Base-by-base conservation (phyloP, 2,329 filamentous ascomycete species). In the Chalara sp. region DNA sequence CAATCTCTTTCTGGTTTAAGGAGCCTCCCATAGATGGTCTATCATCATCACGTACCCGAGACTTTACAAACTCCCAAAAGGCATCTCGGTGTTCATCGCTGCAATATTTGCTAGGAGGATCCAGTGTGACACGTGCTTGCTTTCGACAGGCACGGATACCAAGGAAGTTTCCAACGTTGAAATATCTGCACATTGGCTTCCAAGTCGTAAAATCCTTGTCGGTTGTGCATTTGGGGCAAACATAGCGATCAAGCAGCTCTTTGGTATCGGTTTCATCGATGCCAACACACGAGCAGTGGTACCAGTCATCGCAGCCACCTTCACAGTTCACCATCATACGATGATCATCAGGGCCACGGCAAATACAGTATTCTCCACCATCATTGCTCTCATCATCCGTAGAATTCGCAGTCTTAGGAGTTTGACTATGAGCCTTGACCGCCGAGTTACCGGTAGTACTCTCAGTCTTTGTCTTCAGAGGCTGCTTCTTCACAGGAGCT, bases 311-410 rank as follows among this genome's bases (percentile, higher is more conserved):
- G 42, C 64, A 66, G 21, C 58, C 59, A 7, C 63, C 63, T 43
- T 65, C 63, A 44, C 63, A 66, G 30, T 58, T 58, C 6, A 65
- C 59, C 63, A 66, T 66, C 61, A 64, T 64, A 6, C 61, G 56
- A 50, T 64, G 61, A 56, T 66, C 62, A 49, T 65, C 62, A 39
- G 61, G 61, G 40, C 61, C 59, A 42, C 63, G 59, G 48, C 64
- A 66, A 28, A 63, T 56, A 43, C 64, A 66, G 43, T 66, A 66
- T 52, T 61, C 61, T 29, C 58, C 58, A 29, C 63, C 63, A 55
- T 63, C 61, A 48, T 64, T 60, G 32, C 55, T 57, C n/a, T 61
- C 60, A 13, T 53, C 58, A 4, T 53, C 45, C 11, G 49, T 44
- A 5, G 32, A 32, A 43, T 41, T 52, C 13, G 41, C 56, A 7